Evolutionary conservation across 2,329 filamentous ascomycete species (phyloP).

Genomic region (Botrytis medusae): DNA sequence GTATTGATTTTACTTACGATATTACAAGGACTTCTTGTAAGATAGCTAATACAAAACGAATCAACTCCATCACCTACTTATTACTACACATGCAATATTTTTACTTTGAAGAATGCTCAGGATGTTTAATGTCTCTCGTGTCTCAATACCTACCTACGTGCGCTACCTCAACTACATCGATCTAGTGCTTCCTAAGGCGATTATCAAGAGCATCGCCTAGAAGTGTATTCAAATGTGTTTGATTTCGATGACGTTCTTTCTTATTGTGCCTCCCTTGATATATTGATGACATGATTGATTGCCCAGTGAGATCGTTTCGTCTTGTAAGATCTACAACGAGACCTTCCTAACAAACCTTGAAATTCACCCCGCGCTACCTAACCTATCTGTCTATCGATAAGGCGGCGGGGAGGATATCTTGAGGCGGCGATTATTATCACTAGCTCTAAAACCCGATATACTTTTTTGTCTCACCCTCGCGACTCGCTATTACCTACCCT

Average conservation of each 20-base stretch:
- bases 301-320: background rate
- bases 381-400: slow-evolving; percentile 30
- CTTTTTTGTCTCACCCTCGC: slow-evolving; percentile 16
- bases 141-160: background rate
- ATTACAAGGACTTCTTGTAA: slow-evolving; percentile 6
- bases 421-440: slow-evolving; percentile 10
- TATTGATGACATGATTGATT: background rate
- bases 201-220: background rate
- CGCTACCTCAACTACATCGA: background rate
- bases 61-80: background rate
- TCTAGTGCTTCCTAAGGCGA: background rate
- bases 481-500: slow-evolving; percentile 18
- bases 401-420: slow-evolving; percentile 13
- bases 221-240: background rate
- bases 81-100: background rate
- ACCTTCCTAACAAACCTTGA: slow-evolving; percentile 4
- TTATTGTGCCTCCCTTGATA: background rate
- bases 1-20: slow-evolving; percentile 1
- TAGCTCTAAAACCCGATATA: background rate
- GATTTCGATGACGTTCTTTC: background rate
- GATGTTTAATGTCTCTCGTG: background rate
- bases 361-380: slow-evolving; percentile 2
- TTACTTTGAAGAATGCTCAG: background rate
- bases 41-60: background rate
- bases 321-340: background rate